Conservation (phyloP, 768 basidiomycete species). For the Podaxis sp. region DNA sequence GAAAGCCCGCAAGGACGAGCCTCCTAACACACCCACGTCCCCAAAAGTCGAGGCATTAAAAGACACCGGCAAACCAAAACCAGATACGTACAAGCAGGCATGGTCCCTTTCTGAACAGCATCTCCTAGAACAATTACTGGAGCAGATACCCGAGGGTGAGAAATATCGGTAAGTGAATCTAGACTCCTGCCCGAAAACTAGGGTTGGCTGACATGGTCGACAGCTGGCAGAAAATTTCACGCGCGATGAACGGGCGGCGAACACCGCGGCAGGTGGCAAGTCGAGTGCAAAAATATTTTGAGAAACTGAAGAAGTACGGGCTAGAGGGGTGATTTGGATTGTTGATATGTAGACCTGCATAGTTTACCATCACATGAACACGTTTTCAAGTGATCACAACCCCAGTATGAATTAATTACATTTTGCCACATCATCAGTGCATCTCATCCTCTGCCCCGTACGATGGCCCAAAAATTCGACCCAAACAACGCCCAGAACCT, state of each 20-base stretch:
- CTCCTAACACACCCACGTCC: neutral
- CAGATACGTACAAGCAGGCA: constrained; percentile 80
- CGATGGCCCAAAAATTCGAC: constrained; percentile 65
- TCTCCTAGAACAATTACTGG: constrained; percentile 65
- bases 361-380: constrained; percentile 12
- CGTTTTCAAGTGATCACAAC: neutral
- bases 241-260: constrained; percentile 71
- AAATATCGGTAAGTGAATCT: constrained; percentile 54
- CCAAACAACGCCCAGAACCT: constrained; percentile 91
- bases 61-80: constrained; percentile 36
- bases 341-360: constrained; percentile 7
- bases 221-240: constrained; percentile 80
- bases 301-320: constrained; percentile 76
- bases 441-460: constrained; percentile 8
- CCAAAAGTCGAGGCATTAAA: neutral
- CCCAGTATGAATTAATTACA: neutral
- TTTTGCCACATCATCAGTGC: constrained; percentile 16
- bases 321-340: constrained; percentile 12
- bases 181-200: neutral
- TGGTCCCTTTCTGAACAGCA: constrained; percentile 79
- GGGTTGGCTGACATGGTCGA: neutral
- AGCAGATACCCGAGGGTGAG: constrained; percentile 74
- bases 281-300: constrained; percentile 85
- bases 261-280: constrained; percentile 86
- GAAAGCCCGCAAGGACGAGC: constrained; percentile 4